Base-by-base conservation (phyloP, 78 protist genomes). In the Blattamonas nauphoetae region DNA sequence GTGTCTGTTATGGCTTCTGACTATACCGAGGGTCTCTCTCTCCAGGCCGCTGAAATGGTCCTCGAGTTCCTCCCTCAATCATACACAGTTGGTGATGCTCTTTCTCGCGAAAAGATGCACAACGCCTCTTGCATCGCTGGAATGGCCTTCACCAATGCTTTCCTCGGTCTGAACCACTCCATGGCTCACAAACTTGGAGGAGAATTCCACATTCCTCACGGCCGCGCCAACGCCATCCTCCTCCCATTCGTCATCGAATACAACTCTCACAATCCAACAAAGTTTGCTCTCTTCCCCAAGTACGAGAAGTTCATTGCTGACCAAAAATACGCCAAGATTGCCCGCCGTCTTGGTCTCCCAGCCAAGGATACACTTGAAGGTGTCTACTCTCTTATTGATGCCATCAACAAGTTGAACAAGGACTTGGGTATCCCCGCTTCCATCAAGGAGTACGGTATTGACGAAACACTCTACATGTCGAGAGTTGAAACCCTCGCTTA, bases 131-230 rank as follows among this genome's bases (percentile, higher is more conserved):
- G 89, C 11, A 45, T 90, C 6, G 92, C 92, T 55, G 92, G 92
- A 11, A 85, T 90, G 88, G 92, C 92, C 43, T 90, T 90, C 85
- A 43, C 92, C 64, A 90, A 90, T 42, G 71, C 92, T 45, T 90
- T 86, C 89, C 77, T 90, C 38, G 92, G 92, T 41, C 42, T 90
- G 34, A 41, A 44, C 77, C 92, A 90, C 88, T 81, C 88, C 45
- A 45, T 90, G 45, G 88, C 92, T 29, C 92, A 90, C 86, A 86
- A 86, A 1, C 45, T 90, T 6, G 92, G 92, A 34, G 35, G 21
- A 42, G 34, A 1, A 29, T 86, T n/a, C 86, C 89, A 86, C 55
- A 44, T 86, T 44, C 92, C 92, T 42, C 92, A 90, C 78, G 92
- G 92, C 21, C 42, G 77, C 33, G 89, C 92, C 89, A 90, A 90